These are phyloP conservation scores for Saccharum hybrid DNA, from an alignment of 202 grass and related monocot species.

Conservation along the genomic window DNA sequence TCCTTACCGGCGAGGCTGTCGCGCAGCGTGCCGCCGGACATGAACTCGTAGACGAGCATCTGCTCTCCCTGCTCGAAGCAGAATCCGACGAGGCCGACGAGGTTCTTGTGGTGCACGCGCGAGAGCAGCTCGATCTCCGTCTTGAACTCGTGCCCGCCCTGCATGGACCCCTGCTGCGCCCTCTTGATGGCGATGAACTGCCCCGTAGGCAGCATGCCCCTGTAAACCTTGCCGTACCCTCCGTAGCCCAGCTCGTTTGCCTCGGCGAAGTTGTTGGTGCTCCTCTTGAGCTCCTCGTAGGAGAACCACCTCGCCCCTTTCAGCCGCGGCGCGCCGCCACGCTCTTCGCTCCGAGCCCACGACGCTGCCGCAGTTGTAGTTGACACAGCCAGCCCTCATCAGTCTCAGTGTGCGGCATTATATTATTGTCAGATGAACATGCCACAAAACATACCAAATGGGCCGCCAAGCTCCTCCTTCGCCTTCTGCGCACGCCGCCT, in stretches of 20 bases:
- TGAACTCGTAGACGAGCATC: conserved; percentile 97
- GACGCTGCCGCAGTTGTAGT: conserved; percentile 48
- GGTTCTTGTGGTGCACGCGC: conserved; percentile 99
- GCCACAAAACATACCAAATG: conserved; percentile 64
- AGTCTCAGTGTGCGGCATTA: background rate
- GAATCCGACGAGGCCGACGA: conserved; percentile 90
- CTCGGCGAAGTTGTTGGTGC: conserved; percentile 82
- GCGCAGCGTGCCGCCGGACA: conserved; percentile 79
- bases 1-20: conserved; percentile 70
- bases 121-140: conserved; percentile 99
- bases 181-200: conserved; percentile 92
- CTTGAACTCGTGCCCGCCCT: conserved; percentile 94
- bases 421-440: conserved; percentile 11
- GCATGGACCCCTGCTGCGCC: conserved; percentile 80
- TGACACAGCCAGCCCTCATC: too few relatives aligned
- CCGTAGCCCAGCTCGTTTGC: conserved; percentile 84
- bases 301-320: conserved; percentile 98
- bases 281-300: conserved; percentile 74
- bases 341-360: conserved; percentile 70
- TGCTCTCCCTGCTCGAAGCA: conserved; percentile 94
- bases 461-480: conserved; percentile 71
- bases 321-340: conserved; percentile 69
- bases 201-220: conserved; percentile 74
- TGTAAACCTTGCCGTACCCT: conserved; percentile 95
- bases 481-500: conserved; percentile 68